phyloP scores from a whole-genome alignment of 2,329 filamentous ascomycete genomes.

The Aaosphaeria pasadenensis region DNA sequence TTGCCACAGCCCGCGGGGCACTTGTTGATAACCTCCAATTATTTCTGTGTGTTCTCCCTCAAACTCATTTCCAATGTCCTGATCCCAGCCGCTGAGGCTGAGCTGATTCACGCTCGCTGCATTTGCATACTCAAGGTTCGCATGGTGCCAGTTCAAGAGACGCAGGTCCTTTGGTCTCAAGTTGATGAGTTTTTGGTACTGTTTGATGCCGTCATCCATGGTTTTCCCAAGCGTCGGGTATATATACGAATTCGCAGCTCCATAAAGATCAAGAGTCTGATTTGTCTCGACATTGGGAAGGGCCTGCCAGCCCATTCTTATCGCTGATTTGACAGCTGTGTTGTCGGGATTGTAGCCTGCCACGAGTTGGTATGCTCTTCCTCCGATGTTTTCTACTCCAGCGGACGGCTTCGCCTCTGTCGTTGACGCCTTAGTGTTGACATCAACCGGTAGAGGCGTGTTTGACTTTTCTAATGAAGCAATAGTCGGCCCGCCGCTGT shows the following conservation, averaged over 20 bases:
- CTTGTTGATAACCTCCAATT: conserved; percentile 87
- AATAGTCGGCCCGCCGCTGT: conserved; percentile 62
- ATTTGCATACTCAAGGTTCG: conserved; percentile 97
- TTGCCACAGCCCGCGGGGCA: conserved; percentile 81
- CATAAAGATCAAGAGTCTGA: conserved; percentile 69
- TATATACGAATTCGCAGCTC: conserved; percentile 57
- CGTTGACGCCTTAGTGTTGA: conserved; percentile 41
- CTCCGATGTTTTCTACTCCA: conserved; percentile 61
- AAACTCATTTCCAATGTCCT: conserved; percentile 97
- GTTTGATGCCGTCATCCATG: conserved; percentile 84
- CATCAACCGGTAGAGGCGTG: conserved; percentile 46
- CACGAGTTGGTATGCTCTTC: conserved; percentile 65
- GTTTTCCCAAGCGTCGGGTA: conserved; percentile 82
- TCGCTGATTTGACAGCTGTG: conserved; percentile 74
- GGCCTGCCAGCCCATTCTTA: conserved; percentile 78
- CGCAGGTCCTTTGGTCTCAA: conserved; percentile 83
- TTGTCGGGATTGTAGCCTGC: conserved; percentile 66
- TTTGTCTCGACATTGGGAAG: conserved; percentile 58
- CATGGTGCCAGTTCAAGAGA: conserved; percentile 95
- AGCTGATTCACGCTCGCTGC: conserved; percentile 83
- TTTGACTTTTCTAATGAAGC: conserved; percentile 69
- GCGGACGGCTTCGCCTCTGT: conserved; percentile 48
- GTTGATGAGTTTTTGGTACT: conserved; percentile 81
- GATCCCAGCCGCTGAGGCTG: conserved; percentile 90
- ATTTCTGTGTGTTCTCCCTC: conserved; percentile 93